Conservation (phyloP, 495 filamentous ascomycete genomes). For the Hyaloscypha bicolor region DNA sequence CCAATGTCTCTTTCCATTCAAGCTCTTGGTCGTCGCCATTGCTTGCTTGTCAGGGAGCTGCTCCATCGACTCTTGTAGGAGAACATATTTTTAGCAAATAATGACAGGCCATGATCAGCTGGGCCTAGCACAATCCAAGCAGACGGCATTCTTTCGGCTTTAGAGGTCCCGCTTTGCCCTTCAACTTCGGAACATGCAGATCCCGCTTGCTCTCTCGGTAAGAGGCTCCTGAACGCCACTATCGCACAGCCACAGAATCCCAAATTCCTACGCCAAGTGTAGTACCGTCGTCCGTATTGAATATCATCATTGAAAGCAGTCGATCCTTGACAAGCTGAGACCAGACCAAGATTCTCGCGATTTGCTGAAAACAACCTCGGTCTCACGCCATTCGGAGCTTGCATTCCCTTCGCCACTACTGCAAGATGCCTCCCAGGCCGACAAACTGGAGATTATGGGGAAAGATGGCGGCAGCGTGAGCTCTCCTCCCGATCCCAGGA, state of each 20-base stretch:
- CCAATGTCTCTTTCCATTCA: neutral
- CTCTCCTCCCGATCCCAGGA: conserved; percentile 20
- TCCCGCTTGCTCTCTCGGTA: conserved; percentile 2
- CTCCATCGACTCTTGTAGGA: neutral
- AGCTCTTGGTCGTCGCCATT: neutral
- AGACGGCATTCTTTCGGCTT: neutral
- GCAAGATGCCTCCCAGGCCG: conserved; percentile 32
- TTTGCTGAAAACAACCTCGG: neutral
- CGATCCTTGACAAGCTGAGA: conserved; percentile 14
- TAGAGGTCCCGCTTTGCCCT: neutral
- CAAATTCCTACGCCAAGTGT: neutral
- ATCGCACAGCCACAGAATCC: conserved; percentile 6
- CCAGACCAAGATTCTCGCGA: conserved; percentile 1
- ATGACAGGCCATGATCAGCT: neutral
- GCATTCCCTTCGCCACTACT: conserved; percentile 13
- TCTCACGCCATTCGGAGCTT: conserved; percentile 13
- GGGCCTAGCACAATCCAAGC: neutral
- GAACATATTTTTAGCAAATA: neutral
- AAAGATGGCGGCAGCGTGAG: conserved; percentile 48
- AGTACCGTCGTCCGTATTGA: conserved; percentile 9
- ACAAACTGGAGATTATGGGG: conserved; percentile 37
- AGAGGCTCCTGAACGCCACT: conserved; percentile 4
- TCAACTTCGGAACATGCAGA: neutral
- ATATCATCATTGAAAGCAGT: conserved; percentile 13
- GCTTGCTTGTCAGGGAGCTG: neutral